Evolutionary conservation across 1,284 basidiomycete species (phyloP), one percentile per base, ranked within the genome.

Genomic region (Sanghuangporus weigelae): DNA sequence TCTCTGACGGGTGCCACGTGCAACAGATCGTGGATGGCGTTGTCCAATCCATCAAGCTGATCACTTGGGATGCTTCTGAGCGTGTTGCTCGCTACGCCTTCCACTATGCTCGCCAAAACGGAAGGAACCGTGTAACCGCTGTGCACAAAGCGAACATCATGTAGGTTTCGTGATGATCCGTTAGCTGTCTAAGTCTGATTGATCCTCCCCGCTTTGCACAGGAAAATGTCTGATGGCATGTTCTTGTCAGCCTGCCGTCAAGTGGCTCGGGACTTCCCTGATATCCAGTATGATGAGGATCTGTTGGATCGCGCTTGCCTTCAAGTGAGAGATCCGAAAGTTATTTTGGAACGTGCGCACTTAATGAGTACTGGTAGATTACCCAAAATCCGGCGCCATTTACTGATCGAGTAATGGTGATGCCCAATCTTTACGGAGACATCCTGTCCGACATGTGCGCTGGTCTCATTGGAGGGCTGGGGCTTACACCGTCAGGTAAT

Each of bases 101-200:
- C 87, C 87, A 98, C 79, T 98, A 98, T 73, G 97, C 97, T 40
- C 85, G 91, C 73, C 84, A 91, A 66, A 89, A 87, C 72, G 92
- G 92, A 69, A 84, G 97, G 68, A 90, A 90, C 76, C 89, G 93
- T 71, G 97, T 99, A 67, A 99, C 96, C 39, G 97, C 97, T 53
- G 97, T 99, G 48, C 97, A 99, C 84, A 99, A 99, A 82, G 97
- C 97, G 48, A 98, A 97, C 75, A 98, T 99, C 81, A 99, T 99
- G 95, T 92, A 68, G 67, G 86, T 54, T 26, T 46, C 39, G 50
- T 21, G 49, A 21, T 23, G 11, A 40, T 46, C 35, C 65, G 42
- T 14, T 14, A 57, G 21, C 16, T 3, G 16, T 14, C 48, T 50
- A 26, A 23, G 8, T 36, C 11, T 59, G 31, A 21, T 11, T 54